phyloP scores from a whole-genome alignment of 306 rosid species.

The Ormosia semicastrata region DNA sequence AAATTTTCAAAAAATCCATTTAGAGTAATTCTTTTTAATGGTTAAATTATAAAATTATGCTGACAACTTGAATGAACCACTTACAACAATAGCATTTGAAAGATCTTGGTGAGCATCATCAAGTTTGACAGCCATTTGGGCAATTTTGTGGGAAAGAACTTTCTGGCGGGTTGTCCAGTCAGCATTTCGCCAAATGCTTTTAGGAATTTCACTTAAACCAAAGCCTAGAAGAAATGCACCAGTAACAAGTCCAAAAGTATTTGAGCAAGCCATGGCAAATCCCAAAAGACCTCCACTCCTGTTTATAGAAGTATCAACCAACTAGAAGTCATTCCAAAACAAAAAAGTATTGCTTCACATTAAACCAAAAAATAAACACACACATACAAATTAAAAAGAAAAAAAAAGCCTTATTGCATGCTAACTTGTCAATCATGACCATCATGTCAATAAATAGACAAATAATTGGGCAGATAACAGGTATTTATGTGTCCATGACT shows the following conservation, averaged over 20 bases:
- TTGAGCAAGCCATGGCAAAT: slow-evolving; percentile 95
- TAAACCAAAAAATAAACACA: slow-evolving; percentile 2
- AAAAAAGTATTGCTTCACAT: background rate
- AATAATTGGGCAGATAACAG: background rate
- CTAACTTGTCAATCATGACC: slow-evolving; percentile 12
- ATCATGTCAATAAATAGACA: slow-evolving; percentile 15
- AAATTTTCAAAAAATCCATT: background rate
- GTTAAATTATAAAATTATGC: background rate
- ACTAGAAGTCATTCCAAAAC: slow-evolving; percentile 24
- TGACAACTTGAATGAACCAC: slow-evolving; percentile 22
- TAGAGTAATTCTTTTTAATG: background rate
- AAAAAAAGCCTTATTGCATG: background rate
- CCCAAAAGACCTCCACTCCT: slow-evolving; percentile 83
- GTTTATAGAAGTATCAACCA: slow-evolving; percentile 36
- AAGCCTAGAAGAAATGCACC: slow-evolving; percentile 98
- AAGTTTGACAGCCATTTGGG: slow-evolving; percentile 90
- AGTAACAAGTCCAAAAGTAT: slow-evolving; percentile 97
- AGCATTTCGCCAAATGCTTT: slow-evolving; percentile 87
- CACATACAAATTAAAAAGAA: background rate
- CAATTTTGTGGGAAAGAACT: slow-evolving; percentile 92
- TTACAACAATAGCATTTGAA: slow-evolving; percentile 93
- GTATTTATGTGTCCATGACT: background rate
- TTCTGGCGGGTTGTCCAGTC: slow-evolving; percentile 89
- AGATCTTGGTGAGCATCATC: slow-evolving; percentile 98
- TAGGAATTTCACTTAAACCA: slow-evolving; percentile 97